Conservation (phyloP, 352 stramenopile genomes). For the Phytophthora macrochlamydospora region DNA sequence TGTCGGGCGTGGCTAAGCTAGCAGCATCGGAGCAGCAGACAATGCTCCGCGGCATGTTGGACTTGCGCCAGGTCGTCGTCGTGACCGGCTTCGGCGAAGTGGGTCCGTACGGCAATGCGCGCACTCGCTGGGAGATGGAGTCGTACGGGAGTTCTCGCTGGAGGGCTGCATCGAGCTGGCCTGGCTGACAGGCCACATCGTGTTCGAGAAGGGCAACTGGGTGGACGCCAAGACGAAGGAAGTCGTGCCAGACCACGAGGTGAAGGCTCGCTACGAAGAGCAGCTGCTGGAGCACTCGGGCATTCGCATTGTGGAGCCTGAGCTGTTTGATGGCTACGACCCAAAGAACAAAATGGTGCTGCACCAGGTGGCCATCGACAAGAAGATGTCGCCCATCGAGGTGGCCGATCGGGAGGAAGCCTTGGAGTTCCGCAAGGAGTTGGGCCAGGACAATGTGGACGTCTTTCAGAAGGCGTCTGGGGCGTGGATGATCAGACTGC, state of each 20-base stretch:
- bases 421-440: conserved; percentile 76
- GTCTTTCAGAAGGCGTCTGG: conserved; percentile 69
- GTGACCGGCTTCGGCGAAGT: conserved; percentile 89
- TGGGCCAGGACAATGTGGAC: conserved; percentile 85
- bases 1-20: conserved; percentile 45
- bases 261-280: conserved; percentile 87
- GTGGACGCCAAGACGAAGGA: conserved; percentile 85
- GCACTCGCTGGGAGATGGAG: conserved; percentile 92
- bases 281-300: conserved; percentile 77
- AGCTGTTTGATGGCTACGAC: conserved; percentile 90
- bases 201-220: conserved; percentile 85
- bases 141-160: conserved; percentile 89
- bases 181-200: conserved; percentile 85
- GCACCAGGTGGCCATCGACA: conserved; percentile 89
- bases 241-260: conserved; percentile 68
- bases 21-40: conserved; percentile 43
- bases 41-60: conserved; percentile 74
- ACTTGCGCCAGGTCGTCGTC: conserved; percentile 84
- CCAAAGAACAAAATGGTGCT: conserved; percentile 88
- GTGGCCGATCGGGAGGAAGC: conserved; percentile 83
- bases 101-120: conserved; percentile 85
- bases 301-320: conserved; percentile 87
- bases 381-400: conserved; percentile 89
- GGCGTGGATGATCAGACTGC: conserved; percentile 85
- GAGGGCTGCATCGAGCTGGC: conserved; percentile 90